Evolutionary conservation across 495 filamentous ascomycete genomes (phyloP).

Genomic region (Elasticomyces elasticus): DNA sequence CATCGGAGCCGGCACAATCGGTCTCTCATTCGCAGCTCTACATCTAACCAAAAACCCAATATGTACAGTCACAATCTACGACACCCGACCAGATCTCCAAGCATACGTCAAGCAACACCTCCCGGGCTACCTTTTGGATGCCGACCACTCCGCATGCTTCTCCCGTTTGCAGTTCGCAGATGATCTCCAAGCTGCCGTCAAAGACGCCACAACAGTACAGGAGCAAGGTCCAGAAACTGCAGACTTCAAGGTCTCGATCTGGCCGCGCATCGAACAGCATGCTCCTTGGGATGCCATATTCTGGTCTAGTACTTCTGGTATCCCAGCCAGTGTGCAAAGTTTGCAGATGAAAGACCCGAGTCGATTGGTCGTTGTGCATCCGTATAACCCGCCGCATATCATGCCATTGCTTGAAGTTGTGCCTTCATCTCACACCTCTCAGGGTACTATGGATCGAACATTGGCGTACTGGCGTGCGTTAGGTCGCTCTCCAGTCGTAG

Average conservation of each 20-base stretch:
- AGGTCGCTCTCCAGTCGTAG: slow-evolving; percentile 42
- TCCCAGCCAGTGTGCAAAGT: slow-evolving; percentile 41
- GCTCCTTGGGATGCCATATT: slow-evolving; percentile 37
- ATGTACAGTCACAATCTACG: slow-evolving; percentile 40
- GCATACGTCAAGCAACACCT: slow-evolving; percentile 35
- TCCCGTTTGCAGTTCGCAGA: slow-evolving; percentile 29
- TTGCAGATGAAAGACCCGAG: slow-evolving; percentile 33
- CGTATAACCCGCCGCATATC: slow-evolving; percentile 55
- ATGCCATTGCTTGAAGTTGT: slow-evolving; percentile 56
- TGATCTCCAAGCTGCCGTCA: slow-evolving; percentile 36
- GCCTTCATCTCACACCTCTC: slow-evolving; percentile 35
- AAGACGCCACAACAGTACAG: slow-evolving; percentile 43
- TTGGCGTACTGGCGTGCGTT: slow-evolving; percentile 40
- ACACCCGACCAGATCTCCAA: slow-evolving; percentile 43
- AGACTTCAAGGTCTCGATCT: slow-evolving; percentile 43
- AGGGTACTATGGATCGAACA: slow-evolving; percentile 36
- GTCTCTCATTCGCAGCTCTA: slow-evolving; percentile 49
- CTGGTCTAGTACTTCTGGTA: slow-evolving; percentile 50
- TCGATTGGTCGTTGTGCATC: slow-evolving; percentile 48
- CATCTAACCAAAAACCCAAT: slow-evolving; percentile 38
- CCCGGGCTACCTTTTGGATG: slow-evolving; percentile 14
- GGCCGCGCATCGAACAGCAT: slow-evolving; percentile 38
- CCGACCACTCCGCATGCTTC: slow-evolving; percentile 13
- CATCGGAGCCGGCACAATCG: slow-evolving; percentile 50
- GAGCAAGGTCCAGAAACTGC: slow-evolving; percentile 49